phyloP scores from a whole-genome alignment of 106 monocot genomes.

The Dendrobium chrysotoxum region DNA sequence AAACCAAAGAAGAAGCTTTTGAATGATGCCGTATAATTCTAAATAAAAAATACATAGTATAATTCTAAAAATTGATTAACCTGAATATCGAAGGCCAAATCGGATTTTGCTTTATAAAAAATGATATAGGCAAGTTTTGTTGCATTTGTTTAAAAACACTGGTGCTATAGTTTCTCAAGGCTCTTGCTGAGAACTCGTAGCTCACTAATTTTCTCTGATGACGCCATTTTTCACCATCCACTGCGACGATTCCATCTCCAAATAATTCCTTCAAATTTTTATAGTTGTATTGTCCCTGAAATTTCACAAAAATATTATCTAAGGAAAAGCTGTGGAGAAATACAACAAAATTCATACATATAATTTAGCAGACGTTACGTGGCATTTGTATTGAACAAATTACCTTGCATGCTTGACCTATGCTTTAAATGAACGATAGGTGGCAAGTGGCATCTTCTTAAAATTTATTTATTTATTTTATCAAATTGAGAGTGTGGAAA shows the following conservation, averaged over 20 bases:
- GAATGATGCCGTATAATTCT: too few species aligned
- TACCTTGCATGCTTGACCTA: slow-evolving; percentile 13
- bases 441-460: too few species aligned
- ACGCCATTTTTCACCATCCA: slow-evolving; percentile 15
- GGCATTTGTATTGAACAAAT: slow-evolving; percentile 22
- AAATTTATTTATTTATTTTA: too few species aligned
- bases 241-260: slow-evolving; percentile 9
- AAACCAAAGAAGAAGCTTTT: not conserved
- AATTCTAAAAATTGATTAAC: slow-evolving; percentile 1
- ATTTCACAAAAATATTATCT: not conserved
- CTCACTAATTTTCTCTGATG: slow-evolving; percentile 16
- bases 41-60: not conserved
- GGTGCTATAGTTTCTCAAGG: slow-evolving; percentile 27
- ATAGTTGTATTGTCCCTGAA: not conserved
- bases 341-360: not conserved
- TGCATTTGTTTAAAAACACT: slow-evolving; percentile 33
- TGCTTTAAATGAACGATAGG: too few species aligned
- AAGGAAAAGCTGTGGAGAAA: too few species aligned
- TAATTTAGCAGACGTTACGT: too few species aligned
- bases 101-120: not conserved
- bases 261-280: slow-evolving; percentile 4
- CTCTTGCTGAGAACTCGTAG: slow-evolving; percentile 15
- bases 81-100: slow-evolving; percentile 29
- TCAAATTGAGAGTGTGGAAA: too few species aligned
- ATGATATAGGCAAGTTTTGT: slow-evolving; percentile 26